Evolutionary conservation across 2,329 filamentous ascomycete genomes (phyloP), one percentile per base, ranked within the genome.

Genomic region (Alternaria sp.): DNA sequence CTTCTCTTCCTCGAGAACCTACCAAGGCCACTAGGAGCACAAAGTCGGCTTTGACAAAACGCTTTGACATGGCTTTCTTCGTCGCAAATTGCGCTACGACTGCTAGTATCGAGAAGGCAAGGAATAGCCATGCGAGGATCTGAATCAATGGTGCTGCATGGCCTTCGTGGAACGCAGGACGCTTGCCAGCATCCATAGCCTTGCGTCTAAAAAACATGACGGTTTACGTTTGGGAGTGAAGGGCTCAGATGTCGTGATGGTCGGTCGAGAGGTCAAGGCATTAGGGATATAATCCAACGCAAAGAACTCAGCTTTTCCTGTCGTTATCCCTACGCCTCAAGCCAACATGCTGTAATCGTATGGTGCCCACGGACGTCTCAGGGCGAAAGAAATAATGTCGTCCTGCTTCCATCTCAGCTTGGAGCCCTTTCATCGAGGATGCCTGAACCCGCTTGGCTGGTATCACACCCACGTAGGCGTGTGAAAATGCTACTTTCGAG

Each of bases 121-220:
- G 53, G 5, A 66, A 64, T 0, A 66, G 49, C 63, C 59, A 65
- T 12, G 63, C 23, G 5, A 65, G 55, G 1, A 65, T 60, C 11
- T 65, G 63, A 5, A 63, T 58, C 18, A 65, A 33, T 4, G 56
- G 63, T 9, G 60, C 55, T 12, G 59, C 63, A 56, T 63, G 23
- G n/a, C 51, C 41, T 1, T 59, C 49, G 12, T 51, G 21, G 21
- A 63, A 50, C 5, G 41, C 41, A 15, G 60, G 60, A 44, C 9
- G 21, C 20, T 45, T 55, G 3, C 25, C 50, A 45, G 15, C 28
- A 7, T 62, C 47, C 41, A 62, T 57, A 11, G 28, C 25, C 7
- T 37, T 30, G 8, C 26, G 23, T 43, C 6, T 6, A 0, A 12
- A 30, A 4, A 56, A 2, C 7, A 54, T 60, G 25, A 26, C 9